Conservation (phyloP, 2,329 filamentous ascomycete species). For the Paramyrothecium sp. region DNA sequence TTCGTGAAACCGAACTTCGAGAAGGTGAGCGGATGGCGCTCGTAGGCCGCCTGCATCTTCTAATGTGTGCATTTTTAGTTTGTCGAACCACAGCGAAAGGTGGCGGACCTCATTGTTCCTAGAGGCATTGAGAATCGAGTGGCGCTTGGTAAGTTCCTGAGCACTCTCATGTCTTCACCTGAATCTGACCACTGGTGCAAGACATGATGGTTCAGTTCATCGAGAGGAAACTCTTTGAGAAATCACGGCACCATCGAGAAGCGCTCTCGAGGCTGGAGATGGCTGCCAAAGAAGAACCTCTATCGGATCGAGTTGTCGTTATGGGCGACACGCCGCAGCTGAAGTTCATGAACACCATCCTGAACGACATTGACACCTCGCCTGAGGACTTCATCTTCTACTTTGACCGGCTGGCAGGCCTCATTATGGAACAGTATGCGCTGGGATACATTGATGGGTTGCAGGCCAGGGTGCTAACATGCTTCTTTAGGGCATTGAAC, state of each 20-base stretch:
- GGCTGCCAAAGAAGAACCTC: constrained; percentile 66
- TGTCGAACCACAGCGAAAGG: constrained; percentile 86
- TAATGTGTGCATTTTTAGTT: constrained; percentile 46
- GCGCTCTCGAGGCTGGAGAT: constrained; percentile 75
- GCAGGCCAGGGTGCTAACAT: constrained; percentile 8
- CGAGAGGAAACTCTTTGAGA: constrained; percentile 79
- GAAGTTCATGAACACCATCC: constrained; percentile 83
- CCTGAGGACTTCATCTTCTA: constrained; percentile 97
- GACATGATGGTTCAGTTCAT: constrained; percentile 95
- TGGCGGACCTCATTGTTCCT: constrained; percentile 94
- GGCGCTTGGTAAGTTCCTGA: constrained; percentile 66
- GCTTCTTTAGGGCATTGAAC: constrained; percentile 66
- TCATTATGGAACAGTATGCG: constrained; percentile 75
- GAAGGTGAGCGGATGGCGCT: constrained; percentile 43
- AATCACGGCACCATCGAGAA: constrained; percentile 78
- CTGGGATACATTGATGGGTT: neutral
- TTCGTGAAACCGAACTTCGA: constrained; percentile 98
- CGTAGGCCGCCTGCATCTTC: neutral
- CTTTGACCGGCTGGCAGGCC: constrained; percentile 83
- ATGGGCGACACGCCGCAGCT: constrained; percentile 79
- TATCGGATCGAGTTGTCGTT: constrained; percentile 73
- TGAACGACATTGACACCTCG: constrained; percentile 75
- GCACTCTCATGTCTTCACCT: neutral
- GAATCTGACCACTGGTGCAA: constrained; percentile 25
- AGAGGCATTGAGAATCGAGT: constrained; percentile 93